These are phyloP conservation scores for Martensiomyces pterosporus DNA, from an alignment of 192 early-diverging fungal genomes.

Conservation along the genomic window DNA sequence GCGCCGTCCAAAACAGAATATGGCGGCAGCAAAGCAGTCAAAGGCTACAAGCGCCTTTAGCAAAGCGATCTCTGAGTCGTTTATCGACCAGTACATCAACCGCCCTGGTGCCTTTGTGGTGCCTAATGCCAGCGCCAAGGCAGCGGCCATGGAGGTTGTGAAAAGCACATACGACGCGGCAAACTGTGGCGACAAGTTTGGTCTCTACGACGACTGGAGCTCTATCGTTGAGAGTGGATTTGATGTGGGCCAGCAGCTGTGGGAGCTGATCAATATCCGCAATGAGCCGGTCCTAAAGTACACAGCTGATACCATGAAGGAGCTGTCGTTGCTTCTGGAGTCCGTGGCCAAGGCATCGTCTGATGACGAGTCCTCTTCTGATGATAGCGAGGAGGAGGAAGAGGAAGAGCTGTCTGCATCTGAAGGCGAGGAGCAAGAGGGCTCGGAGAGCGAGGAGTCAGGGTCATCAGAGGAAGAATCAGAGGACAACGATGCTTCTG, in stretches of 20 bases:
- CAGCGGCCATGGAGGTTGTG: slow-evolving; percentile 44
- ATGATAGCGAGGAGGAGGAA: slow-evolving; percentile 28
- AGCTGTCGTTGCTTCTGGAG: slow-evolving; percentile 47
- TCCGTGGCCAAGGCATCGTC: slow-evolving; percentile 31
- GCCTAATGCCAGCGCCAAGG: slow-evolving; percentile 21
- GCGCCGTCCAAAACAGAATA: no score
- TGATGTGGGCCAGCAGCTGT: slow-evolving; percentile 71
- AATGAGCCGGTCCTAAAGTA: slow-evolving; percentile 76
- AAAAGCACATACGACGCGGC: slow-evolving; percentile 40
- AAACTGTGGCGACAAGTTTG: slow-evolving; percentile 41
- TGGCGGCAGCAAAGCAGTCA: background rate
- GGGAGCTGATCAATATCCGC: slow-evolving; percentile 87
- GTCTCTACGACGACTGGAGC: slow-evolving; percentile 43
- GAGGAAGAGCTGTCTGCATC: slow-evolving; percentile 10
- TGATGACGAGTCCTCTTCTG: slow-evolving; percentile 34
- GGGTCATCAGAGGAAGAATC: slow-evolving; percentile 45
- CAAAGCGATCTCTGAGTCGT: slow-evolving; percentile 32
- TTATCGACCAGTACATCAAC: slow-evolving; percentile 31
- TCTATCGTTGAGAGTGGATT: slow-evolving; percentile 36
- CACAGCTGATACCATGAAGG: slow-evolving; percentile 48
- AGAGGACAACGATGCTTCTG: slow-evolving; percentile 43
- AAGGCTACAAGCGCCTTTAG: slow-evolving; percentile 8
- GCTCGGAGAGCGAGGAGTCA: slow-evolving; percentile 12
- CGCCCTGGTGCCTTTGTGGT: slow-evolving; percentile 36
- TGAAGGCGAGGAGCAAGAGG: no score